phyloP scores from a whole-genome alignment of 345 rosid genomes.

The Populus deltoides region DNA sequence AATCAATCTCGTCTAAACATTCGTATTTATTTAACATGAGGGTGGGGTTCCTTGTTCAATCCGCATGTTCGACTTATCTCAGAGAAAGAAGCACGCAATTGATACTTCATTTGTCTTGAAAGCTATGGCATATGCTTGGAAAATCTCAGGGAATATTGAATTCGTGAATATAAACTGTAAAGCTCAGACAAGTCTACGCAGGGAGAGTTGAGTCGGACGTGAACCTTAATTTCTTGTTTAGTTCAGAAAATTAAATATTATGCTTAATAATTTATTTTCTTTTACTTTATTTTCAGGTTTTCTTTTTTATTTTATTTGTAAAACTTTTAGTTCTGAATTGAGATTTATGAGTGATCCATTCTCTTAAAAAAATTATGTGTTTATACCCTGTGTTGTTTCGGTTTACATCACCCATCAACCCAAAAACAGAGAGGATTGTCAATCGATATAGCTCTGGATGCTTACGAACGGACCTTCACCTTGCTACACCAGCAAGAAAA shows the following conservation, averaged over 20 bases:
- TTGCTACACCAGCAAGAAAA: background rate
- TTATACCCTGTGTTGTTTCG: too few species aligned
- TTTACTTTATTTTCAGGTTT: too few species aligned
- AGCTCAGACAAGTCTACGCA: background rate
- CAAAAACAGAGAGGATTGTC: too few species aligned
- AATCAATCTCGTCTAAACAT: too few species aligned
- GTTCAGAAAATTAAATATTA: too few species aligned
- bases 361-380: too few species aligned
- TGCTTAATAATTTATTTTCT: too few species aligned
- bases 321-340: too few species aligned
- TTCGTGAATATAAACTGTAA: background rate
- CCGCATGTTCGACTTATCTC: background rate
- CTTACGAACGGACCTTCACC: background rate
- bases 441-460: background rate
- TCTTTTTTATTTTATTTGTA: too few species aligned
- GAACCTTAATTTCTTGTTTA: background rate
- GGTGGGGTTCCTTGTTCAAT: background rate
- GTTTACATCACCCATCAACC: too few species aligned
- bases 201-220: background rate
- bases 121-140: background rate
- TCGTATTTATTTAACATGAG: background rate
- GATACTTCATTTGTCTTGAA: background rate
- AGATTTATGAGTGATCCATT: too few species aligned
- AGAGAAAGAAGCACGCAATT: background rate
- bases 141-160: background rate